A percentile compares a stretch with the other conserved stretches of the same genome.
Conservation (phyloP, 768 basidiomycete species). For the Auricularia auricula-judae region DNA sequence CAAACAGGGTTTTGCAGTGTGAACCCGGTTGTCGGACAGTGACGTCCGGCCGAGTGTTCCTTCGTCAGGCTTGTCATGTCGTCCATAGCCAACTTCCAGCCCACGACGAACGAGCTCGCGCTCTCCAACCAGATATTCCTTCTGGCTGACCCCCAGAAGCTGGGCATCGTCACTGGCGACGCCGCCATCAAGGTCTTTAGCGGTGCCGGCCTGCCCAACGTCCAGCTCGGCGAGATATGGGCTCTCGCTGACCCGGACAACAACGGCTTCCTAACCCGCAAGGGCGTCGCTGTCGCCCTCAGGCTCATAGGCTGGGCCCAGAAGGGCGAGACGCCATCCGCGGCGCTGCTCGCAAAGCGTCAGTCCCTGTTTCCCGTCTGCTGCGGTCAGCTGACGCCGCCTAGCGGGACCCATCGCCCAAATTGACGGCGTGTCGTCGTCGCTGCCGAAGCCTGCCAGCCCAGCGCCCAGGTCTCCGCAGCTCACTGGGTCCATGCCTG, state of each 20-base stretch:
- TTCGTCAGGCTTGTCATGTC: not conserved
- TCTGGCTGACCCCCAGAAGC: slow-evolving; percentile 63
- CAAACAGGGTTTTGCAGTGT: not conserved
- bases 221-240: slow-evolving; percentile 88
- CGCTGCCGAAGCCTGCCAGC: slow-evolving; percentile 39
- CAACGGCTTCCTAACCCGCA: slow-evolving; percentile 83
- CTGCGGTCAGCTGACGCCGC: slow-evolving; percentile 8
- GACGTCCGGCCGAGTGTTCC: not conserved
- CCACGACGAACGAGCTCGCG: slow-evolving; percentile 37
- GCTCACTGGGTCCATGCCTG: slow-evolving; percentile 19
- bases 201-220: slow-evolving; percentile 69
- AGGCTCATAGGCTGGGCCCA: slow-evolving; percentile 90
- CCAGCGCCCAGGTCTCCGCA: slow-evolving; percentile 51
- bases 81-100: slow-evolving; percentile 26
- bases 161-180: slow-evolving; percentile 81
- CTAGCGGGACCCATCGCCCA: slow-evolving; percentile 75
- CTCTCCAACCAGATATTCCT: slow-evolving; percentile 66
- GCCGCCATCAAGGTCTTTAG: slow-evolving; percentile 80
- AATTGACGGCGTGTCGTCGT: slow-evolving; percentile 55
- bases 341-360: slow-evolving; percentile 62
- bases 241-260: slow-evolving; percentile 84
- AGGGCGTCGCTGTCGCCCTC: slow-evolving; percentile 80
- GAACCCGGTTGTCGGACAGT: not conserved
- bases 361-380: slow-evolving; percentile 20
- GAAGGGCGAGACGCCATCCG: slow-evolving; percentile 59